Evolutionary conservation across 2,329 filamentous ascomycete species (phyloP), one percentile per base, ranked within the genome.

Genomic region (Aspergillus fructus): DNA sequence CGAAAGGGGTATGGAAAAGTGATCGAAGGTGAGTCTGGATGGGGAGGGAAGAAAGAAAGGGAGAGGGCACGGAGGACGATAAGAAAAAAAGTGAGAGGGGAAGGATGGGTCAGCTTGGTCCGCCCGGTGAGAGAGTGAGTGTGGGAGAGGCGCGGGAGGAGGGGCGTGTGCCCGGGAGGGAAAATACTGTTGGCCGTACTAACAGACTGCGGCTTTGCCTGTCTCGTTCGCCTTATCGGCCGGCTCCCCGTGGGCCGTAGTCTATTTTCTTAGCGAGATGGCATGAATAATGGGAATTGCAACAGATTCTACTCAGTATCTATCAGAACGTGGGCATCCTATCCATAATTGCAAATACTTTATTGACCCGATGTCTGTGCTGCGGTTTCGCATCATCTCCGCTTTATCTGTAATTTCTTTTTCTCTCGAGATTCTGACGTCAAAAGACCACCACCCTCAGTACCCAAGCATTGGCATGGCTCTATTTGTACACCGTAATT

Each of bases 131-230:
- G 59, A 52, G 48, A 37, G 27, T 30, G 27, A 30, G 24, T 21
- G 24, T 21, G 21, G 7, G 24, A 24, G 49, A 56, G 51, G 50
- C 53, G 51, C 23, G 63, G 60, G 51, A 60, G 24, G 56, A 57
- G 61, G 61, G 51, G 49, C 49, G 59, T 55, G 65, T 68, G 64
- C 57, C 55, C 64, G 67, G 69, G 65, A 67, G 62, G 67, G 66
- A 73, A 73, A 73, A 73, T 73, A 68, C 69, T 70, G 71, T 66
- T 65, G 65, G 68, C 68, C 69, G 65, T 62, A 60, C 45, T 53
- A n/a, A 9, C 27, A 9, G 27, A 30, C 30, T 52, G 50, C 23
- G 39, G 42, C 21, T 33, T 50, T 39, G 17, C 33, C 52, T 34
- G 12, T 47, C 42, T 49, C n/a, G 34, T 30, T 40, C 27, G 9